Evolutionary conservation across 192 early-diverging fungal species (phyloP).

Genomic region (Tieghemiomyces parasiticus): DNA sequence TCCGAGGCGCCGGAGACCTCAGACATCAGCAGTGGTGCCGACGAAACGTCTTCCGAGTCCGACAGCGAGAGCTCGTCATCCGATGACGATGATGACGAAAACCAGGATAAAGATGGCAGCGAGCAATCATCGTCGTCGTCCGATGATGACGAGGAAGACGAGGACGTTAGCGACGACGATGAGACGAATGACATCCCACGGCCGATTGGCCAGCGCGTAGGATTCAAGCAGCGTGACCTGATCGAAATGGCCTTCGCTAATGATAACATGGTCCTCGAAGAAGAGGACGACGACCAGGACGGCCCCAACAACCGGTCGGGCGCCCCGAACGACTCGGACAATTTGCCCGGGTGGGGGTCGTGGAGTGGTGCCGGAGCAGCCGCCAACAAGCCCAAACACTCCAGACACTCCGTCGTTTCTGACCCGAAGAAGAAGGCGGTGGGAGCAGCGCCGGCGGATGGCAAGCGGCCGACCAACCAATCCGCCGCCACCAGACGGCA

Average conservation of each 20-base stretch:
- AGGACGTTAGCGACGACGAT: slow-evolving; percentile 22
- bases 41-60: slow-evolving; percentile 13
- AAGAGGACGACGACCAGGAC: slow-evolving; percentile 45
- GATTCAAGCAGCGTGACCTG: slow-evolving; percentile 54
- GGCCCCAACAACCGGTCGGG: slow-evolving; percentile 9
- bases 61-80: slow-evolving; percentile 12
- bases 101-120: slow-evolving; percentile 16
- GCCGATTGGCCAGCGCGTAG: slow-evolving; percentile 15
- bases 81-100: slow-evolving; percentile 15
- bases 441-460: slow-evolving; percentile 15
- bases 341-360: slow-evolving; percentile 93
- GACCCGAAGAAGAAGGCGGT: slow-evolving; percentile 31
- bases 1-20: slow-evolving; percentile 10
- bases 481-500: slow-evolving; percentile 23
- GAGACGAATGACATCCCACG: slow-evolving; percentile 30
- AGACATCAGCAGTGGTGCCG: slow-evolving; percentile 11
- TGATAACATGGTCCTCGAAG: slow-evolving; percentile 63
- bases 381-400: slow-evolving; percentile 44
- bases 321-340: slow-evolving; percentile 65
- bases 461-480: slow-evolving; percentile 20
- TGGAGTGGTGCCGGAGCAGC: slow-evolving; percentile 61
- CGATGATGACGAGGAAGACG: slow-evolving; percentile 21
- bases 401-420: too few relatives aligned
- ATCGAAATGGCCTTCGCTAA: slow-evolving; percentile 91
- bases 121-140: background rate